Base-by-base conservation (phyloP, 2,329 filamentous ascomycete genomes). In the Cercospora zeae-maydis region DNA sequence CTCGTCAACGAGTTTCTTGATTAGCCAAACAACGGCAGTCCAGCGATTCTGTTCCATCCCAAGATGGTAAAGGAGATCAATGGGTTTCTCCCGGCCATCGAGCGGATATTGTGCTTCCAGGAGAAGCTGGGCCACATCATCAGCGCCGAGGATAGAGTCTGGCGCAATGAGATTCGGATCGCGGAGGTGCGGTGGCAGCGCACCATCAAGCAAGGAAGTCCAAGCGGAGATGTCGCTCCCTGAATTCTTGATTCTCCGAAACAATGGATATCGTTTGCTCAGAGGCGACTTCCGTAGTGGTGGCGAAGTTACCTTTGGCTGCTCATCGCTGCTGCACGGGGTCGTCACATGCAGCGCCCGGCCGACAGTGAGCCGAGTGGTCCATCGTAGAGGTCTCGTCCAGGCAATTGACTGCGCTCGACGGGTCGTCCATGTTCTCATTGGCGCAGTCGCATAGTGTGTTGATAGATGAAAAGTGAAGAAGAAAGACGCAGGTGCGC, bases 1-100 rank as follows among this genome's bases (percentile, higher is more conserved):
- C 59, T 73, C 67, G 49, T 80, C 78, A 1, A 77, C 70, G 21
- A 81, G 68, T 57, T 76, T 75, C 66, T 78, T 80, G 13, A 78
- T 74, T 27, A 81, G 73, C 80, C 80, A 82, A 13, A 80, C 71
- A 3, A 78, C 76, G 24, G 76, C 73, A 59, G 73, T 72, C 79
- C 80, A 82, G 45, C 78, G 74, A 16, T 74, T 72, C 64, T 78
- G 71, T 1, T 72, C 67, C 27, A 79, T 55, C 2, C 75, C 79
- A 2, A 82, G 63, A 59, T 79, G 66, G 57, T 68, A 71, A 16
- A 82, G 69, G 7, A 81, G 64, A 62, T 81, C 78, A 7, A 77
- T 47, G 7, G 61, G 53, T 5, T 36, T 14, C 10, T 52, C n/a
- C 9, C 10, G 30, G 3, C 57, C 58, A 13, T 58, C 33, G 4